Base-by-base conservation (phyloP, 495 filamentous ascomycete species). In the Recurvomyces mirabilis region DNA sequence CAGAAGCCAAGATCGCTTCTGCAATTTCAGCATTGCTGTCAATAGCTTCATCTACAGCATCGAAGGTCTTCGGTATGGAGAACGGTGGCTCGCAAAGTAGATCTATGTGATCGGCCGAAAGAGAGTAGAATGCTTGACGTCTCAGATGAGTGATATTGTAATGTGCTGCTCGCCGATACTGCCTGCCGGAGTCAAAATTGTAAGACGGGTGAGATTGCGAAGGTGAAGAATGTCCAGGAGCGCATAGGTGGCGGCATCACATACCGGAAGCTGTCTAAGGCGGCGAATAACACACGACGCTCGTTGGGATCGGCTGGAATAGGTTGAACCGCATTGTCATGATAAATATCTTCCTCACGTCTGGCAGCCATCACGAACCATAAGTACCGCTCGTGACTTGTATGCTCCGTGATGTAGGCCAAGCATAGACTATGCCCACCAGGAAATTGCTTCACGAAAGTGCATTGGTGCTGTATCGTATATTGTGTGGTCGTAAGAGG, bases 91-190 rank as follows among this genome's bases (percentile, higher is more conserved):
- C 70, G 0, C 84, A 74, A 2, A 98, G 78, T 53, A 91, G 65
- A 50, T 81, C 68, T 77, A 84, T 87, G 53, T 98, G 88, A 1
- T 68, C 64, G 23, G 77, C 73, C 1, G 89, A 85, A n/a, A 98
- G 69, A 12, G 84, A 78, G 59, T 94, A 96, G 71, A 96, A 95
- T 9, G 81, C 73, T 61, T 86, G 87, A 10, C 91, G 79, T 7
- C 93, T 77, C 11, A 82, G 73, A 60, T 96, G 89, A 15, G 93
- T 96, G 30, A 78, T 77, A 61, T 91, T 89, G 60, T 76, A 74
- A 54, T 95, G 91, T 1, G 89, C 82, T 4, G 70, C 70, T 46
- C 77, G 78, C 38, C 84, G 80, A 63, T 94, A 98, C 66, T 87
- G 82, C 41, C 84, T 91, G 37, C 3, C 21, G 3, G 9, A 20